Evolutionary conservation across 345 rosid species (phyloP).

Genomic region (Eucalyptus cloeziana): DNA sequence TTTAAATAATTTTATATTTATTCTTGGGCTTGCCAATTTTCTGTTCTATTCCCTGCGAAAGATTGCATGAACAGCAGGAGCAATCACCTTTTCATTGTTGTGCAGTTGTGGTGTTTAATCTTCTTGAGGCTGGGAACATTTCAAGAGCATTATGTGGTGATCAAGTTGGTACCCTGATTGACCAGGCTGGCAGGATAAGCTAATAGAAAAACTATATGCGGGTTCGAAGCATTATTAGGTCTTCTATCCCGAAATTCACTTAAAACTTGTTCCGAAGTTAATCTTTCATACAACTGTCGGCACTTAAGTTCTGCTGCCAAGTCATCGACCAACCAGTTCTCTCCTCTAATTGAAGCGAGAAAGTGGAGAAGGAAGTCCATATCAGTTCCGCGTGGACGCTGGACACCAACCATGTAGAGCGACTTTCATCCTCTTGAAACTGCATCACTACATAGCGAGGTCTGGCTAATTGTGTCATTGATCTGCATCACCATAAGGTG

Average conservation of each 20-base stretch:
- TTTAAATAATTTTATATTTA: too few relatives aligned
- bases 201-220: background rate
- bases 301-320: background rate
- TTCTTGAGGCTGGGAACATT: conserved; percentile 79
- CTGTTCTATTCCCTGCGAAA: background rate
- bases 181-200: conserved; percentile 32
- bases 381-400: background rate
- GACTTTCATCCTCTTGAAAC: background rate
- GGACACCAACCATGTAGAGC: background rate
- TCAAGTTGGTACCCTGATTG: conserved; percentile 82
- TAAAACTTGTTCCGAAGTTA: background rate
- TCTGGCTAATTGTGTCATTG: background rate
- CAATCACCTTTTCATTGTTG: background rate
- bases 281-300: background rate
- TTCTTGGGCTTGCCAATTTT: background rate
- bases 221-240: background rate
- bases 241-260: background rate
- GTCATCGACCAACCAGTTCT: background rate
- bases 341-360: background rate
- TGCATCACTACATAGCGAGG: background rate
- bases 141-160: conserved; percentile 80
- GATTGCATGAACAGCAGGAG: background rate
- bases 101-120: conserved; percentile 77
- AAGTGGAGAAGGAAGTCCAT: background rate
- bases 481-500: background rate